Evolutionary conservation across 1,284 basidiomycete genomes (phyloP), one percentile per base, ranked within the genome.

Genomic region (Apiotrichum laibachii): DNA sequence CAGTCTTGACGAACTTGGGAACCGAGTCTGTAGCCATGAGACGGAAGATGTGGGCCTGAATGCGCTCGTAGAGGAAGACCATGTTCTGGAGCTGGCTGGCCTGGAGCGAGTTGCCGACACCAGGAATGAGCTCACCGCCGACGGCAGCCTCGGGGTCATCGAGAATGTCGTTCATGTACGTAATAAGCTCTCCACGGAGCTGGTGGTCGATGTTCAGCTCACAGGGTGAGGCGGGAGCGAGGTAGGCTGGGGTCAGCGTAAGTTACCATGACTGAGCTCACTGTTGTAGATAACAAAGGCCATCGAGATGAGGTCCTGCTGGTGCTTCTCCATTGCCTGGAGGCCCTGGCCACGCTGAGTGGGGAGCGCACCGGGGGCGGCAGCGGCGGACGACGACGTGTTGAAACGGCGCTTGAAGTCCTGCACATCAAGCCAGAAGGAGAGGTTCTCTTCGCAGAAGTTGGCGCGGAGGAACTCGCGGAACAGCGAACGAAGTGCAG

Each of bases 121-220:
- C 88, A 5, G 88, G 84, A 68, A 90, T 88, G 22, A 92, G 84
- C 42, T 87, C 85, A 8, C 88, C 89, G 60, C 86, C 85, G 0
- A 83, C 8, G 18, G 37, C 49, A 2, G 71, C 71, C 16, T 71
- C 78, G 72, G 88, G 89, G 56, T 79, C 77, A 55, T 85, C 85
- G 68, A 92, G 88, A 50, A 92, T 88, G 54, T 91, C 90, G 78
- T 88, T 89, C 69, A 99, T 85, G 77, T 98, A 98, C 63, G 86
- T 88, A 58, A 92, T 89, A 54, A 99, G 83, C 80, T 98, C 95
- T 68, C 92, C 92, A 61, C 95, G 88, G 42, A 99, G 82, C 51
- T 89, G 90, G 78, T 99, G 95, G 75, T 99, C 96, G 67, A 99
- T 98, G 80, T 99, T 99, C 60, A 99, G 85, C 79, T 99, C 95